Evolutionary conservation across 306 rosid genomes (phyloP), one percentile per base, ranked within the genome.

Genomic region (Lathyrus oleraceus): DNA sequence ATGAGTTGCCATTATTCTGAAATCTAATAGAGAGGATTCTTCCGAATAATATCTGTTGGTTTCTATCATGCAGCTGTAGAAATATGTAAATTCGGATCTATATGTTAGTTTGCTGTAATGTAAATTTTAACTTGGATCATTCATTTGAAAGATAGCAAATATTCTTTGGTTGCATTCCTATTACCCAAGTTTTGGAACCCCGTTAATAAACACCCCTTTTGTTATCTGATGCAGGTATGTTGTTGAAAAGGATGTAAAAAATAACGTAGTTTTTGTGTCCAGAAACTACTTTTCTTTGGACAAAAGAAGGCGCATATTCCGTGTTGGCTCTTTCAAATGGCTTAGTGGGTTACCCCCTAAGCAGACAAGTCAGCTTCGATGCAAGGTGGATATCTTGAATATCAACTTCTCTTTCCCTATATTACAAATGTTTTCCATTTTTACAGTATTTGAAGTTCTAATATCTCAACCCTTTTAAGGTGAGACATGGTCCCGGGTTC

Each of bases 311-410:
- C 88, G 96, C 23, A 5, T 84, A 57, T 90, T 94, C 56, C 84
- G 95, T 56, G 92, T 80, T 65, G 96, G 98, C 63, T 94, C 96
- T 69, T 76, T 94, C 35, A 94, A 88, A 80, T 94, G 97, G 98
- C 79, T 90, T 15, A 77, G 80, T 48, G 94, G 96, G 61, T 69
- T 47, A 35, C 79, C 87, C 47, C 87, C 92, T 27, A 62, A 74
- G 83, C 89, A 78, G 72, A 65, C 74, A 60, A 78, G 64, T 82
- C 84, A 78, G 69, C 87, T 90, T 39, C 86, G 69, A 73, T 94
- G 96, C 93, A 94, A 94, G 97, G 98, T 67, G 58, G 69, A 53
- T 67, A 51, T 44, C 62, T 72, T 25, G 13, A 77, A 59, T 49
- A 67, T 67, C 15, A 61, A 9, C 39, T 35, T 59, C 40, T 52